Evolutionary conservation across 1,284 basidiomycete species (phyloP), one percentile per base, ranked within the genome.

Genomic region (Pseudozyma tsukubaensis): DNA sequence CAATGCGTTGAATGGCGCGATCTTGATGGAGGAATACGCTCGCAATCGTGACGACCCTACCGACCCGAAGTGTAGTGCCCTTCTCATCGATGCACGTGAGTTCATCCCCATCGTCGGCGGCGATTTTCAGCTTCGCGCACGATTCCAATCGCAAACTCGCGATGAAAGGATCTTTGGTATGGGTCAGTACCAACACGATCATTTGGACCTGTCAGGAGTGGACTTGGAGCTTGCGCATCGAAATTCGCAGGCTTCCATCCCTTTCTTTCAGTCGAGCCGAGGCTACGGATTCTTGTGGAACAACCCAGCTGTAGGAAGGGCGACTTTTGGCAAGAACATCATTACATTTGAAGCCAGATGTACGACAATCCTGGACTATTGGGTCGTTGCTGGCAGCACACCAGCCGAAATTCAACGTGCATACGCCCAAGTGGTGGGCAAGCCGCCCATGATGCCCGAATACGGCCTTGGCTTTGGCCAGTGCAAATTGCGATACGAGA

Each of bases 231-330:
- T 70, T 18, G 59, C 59, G 1, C 67, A 70, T 13, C 67, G 67
- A 36, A 70, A 70, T 24, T 70, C 67, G 32, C 67, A 70, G 34
- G 61, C 61, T 3, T 64, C 60, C 19, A 40, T 70, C 0, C 67
- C 67, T 4, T 70, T 70, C 49, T 57, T 56, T 21, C 52, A 47
- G 11, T 70, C 67, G 13, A 70, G 51, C 42, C 57, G 60, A 6
- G 67, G 67, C 18, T 70, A 70, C 21, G 67, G 67, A 40, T 50
- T 70, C 42, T 50, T 70, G 0, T 70, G 67, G 67, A 70, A 70
- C 52, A 70, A 63, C 32, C 67, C 67, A 13, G 49, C 67, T 1
- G 62, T 70, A 5, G 67, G 67, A 1, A 29, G 67, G 18, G 67
- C 59, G 12, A 32, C 40, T 4, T 70, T 70, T 29, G 60, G 67